phyloP scores from a whole-genome alignment of 2,329 filamentous ascomycete genomes.

The Xylariaceae sp. region DNA sequence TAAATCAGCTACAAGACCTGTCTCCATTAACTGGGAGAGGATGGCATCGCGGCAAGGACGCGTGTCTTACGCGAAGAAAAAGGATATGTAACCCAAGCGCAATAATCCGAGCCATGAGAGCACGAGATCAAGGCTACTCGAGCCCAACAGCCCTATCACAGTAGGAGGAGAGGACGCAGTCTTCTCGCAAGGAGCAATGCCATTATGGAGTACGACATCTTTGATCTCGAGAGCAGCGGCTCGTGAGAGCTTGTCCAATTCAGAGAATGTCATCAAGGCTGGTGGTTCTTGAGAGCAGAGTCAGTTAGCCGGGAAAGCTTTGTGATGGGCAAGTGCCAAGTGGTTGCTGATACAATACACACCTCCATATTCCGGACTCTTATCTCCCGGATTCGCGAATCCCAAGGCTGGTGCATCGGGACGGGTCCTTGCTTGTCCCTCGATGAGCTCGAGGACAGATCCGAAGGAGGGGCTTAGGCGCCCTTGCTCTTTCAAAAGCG shows the following conservation, averaged over 20 bases:
- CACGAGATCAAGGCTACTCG: slow-evolving; percentile 53
- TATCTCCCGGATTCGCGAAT: background rate
- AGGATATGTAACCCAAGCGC: slow-evolving; percentile 46
- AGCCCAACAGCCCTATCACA: slow-evolving; percentile 46
- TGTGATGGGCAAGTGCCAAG: no score
- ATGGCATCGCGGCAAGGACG: background rate
- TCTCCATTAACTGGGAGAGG: background rate
- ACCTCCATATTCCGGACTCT: background rate
- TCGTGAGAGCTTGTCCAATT: no score
- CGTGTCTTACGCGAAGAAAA: slow-evolving; percentile 48
- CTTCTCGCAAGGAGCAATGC: no score
- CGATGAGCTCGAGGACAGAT: slow-evolving; percentile 47
- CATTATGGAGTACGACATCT: no score
- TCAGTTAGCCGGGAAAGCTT: no score
- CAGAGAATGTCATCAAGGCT: no score
- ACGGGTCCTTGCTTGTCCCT: slow-evolving; percentile 13
- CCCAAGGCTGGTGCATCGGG: background rate
- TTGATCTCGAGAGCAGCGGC: no score
- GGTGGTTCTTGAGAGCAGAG: no score
- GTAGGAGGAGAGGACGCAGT: no score
- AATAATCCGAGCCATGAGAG: slow-evolving; percentile 57
- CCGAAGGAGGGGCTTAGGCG: slow-evolving; percentile 31
- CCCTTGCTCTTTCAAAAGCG: background rate
- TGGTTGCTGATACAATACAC: no score
- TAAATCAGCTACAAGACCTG: no score